phyloP scores from a whole-genome alignment of 176 grass and related monocot species.

The Aegilops sharonensis region DNA sequence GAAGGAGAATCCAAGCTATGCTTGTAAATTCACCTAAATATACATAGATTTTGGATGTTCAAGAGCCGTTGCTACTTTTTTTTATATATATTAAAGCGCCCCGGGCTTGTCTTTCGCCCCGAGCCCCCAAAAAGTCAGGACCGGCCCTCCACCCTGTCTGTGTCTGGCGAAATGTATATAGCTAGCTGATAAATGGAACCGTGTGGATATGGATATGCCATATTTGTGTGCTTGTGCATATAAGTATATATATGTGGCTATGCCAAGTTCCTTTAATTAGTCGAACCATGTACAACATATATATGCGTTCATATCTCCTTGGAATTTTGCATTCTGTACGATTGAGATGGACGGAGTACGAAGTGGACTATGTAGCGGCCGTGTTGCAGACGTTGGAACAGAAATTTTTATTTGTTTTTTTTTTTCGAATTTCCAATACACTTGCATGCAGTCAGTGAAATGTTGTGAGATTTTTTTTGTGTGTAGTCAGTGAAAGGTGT shows the following conservation, averaged over 20 bases:
- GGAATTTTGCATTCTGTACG: neutral
- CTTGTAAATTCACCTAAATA: too few species aligned
- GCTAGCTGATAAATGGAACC: neutral
- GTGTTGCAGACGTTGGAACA: constrained; percentile 39
- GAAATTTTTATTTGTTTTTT: neutral
- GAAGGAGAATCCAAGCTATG: too few species aligned
- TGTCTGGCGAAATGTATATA: neutral
- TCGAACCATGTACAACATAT: neutral
- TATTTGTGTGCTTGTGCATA: too few species aligned
- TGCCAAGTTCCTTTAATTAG: neutral
- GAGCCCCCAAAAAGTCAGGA: too few species aligned
- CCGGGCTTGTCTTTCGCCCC: too few species aligned
- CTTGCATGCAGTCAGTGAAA: neutral
- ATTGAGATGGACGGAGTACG: neutral
- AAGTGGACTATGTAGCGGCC: constrained; percentile 17
- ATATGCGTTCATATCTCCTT: neutral
- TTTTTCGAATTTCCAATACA: neutral
- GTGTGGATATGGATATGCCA: neutral
- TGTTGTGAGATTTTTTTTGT: neutral
- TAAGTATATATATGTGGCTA: neutral
- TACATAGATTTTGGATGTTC: too few species aligned
- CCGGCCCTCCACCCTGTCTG: too few species aligned
- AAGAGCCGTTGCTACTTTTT: too few species aligned
- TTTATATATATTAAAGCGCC: too few species aligned
- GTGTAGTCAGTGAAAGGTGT: too few species aligned